Evolutionary conservation across 2,329 filamentous ascomycete species (phyloP).

Genomic region (Pseudogymnoascus sp.): DNA sequence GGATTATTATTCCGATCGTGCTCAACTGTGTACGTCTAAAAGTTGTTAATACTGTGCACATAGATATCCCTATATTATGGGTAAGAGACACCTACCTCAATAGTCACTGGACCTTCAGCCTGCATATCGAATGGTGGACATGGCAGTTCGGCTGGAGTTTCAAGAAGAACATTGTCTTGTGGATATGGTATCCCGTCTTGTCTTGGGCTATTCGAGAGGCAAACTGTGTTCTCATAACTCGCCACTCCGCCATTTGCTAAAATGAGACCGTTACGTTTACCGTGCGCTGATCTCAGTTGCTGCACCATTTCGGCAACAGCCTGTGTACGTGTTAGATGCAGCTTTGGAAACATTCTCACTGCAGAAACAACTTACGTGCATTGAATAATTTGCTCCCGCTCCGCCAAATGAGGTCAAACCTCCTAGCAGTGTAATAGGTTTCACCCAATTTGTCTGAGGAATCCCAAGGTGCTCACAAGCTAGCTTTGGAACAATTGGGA

Average conservation of each 20-base stretch:
- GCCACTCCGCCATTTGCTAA: conserved; percentile 59
- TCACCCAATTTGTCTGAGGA: conserved; percentile 37
- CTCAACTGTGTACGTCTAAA: conserved; percentile 53
- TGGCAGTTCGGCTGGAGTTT: conserved; percentile 31
- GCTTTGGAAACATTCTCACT: not conserved
- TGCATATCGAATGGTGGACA: conserved; percentile 34
- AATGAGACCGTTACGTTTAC: conserved; percentile 44
- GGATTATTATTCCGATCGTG: conserved; percentile 45
- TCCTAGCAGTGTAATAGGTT: conserved; percentile 54
- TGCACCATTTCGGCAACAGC: conserved; percentile 50
- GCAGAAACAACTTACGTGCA: conserved; percentile 45
- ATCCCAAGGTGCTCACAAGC: conserved; percentile 54
- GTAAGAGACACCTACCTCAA: conserved; percentile 40
- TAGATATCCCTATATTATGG: not conserved
- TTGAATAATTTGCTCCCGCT: conserved; percentile 64
- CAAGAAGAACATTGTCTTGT: conserved; percentile 36
- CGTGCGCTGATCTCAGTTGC: conserved; percentile 40
- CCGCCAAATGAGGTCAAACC: conserved; percentile 63
- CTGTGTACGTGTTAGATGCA: conserved; percentile 18
- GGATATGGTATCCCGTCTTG: conserved; percentile 38
- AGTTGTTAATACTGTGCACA: not conserved
- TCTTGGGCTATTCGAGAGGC: conserved; percentile 43
- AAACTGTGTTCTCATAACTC: conserved; percentile 58
- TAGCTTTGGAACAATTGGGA: conserved; percentile 62
- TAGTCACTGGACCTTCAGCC: conserved; percentile 43